Base-by-base conservation (phyloP, 305 asterid genomes). In the Withania somnifera region DNA sequence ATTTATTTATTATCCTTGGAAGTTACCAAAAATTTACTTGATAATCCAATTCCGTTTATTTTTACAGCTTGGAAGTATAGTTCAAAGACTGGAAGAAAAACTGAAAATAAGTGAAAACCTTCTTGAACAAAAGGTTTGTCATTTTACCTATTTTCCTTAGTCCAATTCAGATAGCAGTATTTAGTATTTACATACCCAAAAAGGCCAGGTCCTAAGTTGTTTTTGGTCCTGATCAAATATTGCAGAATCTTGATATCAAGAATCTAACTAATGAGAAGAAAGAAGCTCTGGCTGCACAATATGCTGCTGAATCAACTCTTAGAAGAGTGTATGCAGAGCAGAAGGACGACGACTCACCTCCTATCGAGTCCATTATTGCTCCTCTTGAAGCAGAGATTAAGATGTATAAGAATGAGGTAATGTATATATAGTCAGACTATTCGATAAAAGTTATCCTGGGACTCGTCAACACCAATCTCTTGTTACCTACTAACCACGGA, bases 271-370 rank as follows among this genome's bases (percentile, higher is more conserved):
- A 90, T 71, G 98, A 91, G 76, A 94, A 92, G 88, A 93, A 83
- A 88, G 97, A 88, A 85, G 95, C 97, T 42, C 40, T 93, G 84
- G 83, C 93, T 83, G 98, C 98, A 82, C 98, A 94, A 84, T 93
- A 89, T 90, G 98, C 98, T 52, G 97, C 97, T 75, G 99, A 96
- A 89, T 88, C 95, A n/a, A 90, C 97, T 68, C 98, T 96, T 52
- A 82, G 98, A 84, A 88, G 98, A 84, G 98, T 94, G 24, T 91
- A 94, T 17, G 92, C 93, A 60, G 83, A 88, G 80, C 94, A 93
- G 60, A 93, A 94, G 81, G 98, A 96, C 56, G 90, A 91, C 22
- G 93, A 92, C 30, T 90, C 86, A 61, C 68, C 91, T 84, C 94
- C 97, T 30, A 87, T 93, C 67, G 97, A 93, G 81, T 86, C 91